A percentile compares a stretch with the other conserved stretches of the same genome.
These are phyloP conservation scores for Ophiostoma sp. DNA, from an alignment of 2,329 filamentous ascomycete species.

Conservation along the genomic window DNA sequence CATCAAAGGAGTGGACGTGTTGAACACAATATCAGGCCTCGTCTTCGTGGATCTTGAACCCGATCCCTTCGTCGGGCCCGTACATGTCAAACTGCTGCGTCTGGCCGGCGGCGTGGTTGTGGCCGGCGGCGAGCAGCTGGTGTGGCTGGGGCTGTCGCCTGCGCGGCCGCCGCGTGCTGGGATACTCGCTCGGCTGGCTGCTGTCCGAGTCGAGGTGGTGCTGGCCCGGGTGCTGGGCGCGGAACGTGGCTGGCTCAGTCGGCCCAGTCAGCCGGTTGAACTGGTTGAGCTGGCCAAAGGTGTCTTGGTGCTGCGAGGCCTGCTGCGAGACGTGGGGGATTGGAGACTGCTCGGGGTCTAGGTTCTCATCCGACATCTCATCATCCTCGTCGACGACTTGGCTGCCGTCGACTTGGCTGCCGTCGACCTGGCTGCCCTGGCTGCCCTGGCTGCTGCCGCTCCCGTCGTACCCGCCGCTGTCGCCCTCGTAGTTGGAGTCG, in stretches of 20 bases:
- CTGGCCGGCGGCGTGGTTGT: constrained; percentile 16
- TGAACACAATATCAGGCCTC: not conserved
- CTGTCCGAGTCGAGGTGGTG: constrained; percentile 36
- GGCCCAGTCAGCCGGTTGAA: not conserved
- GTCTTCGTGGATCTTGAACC: constrained; percentile 27
- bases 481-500: constrained; percentile 37
- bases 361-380: constrained; percentile 47
- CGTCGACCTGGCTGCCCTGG: not conserved
- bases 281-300: not conserved
- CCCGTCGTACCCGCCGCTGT: not conserved
- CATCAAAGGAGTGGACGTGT: not conserved
- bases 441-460: not conserved
- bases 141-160: constrained; percentile 27
- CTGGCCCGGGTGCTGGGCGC: not conserved
- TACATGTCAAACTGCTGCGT: constrained; percentile 13
- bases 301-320: not conserved
- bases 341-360: constrained; percentile 37
- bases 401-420: not conserved
- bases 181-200: constrained; percentile 53
- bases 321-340: constrained; percentile 10
- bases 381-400: constrained; percentile 17
- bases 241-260: not conserved
- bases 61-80: constrained; percentile 19
- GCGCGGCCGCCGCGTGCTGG: constrained; percentile 44
- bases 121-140: not conserved